Conservation (phyloP, 179 eudicot genomes). For the Actinidia arguta region DNA sequence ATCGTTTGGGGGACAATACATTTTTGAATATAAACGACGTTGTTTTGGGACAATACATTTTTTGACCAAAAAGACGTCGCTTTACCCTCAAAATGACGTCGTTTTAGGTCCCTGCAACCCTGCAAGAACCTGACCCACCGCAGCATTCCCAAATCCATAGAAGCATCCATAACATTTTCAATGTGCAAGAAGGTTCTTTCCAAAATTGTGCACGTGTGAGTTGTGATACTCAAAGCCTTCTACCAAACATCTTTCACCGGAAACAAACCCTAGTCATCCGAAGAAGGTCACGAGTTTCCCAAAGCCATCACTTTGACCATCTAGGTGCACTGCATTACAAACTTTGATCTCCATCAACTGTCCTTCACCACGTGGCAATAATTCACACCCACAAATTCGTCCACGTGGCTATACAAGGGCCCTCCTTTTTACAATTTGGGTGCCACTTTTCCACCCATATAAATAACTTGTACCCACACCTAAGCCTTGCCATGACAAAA, state of each 20-base stretch:
- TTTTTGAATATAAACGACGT: no score
- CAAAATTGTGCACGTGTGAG: conserved; percentile 8
- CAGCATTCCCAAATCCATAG: no score
- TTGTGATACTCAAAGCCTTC: background rate
- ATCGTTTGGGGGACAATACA: no score
- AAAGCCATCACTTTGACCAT: conserved; percentile 28
- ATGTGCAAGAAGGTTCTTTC: background rate
- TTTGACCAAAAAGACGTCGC: no score
- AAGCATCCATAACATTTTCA: background rate
- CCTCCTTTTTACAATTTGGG: conserved; percentile 6
- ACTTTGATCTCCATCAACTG: background rate
- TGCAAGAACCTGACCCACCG: no score
- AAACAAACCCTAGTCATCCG: background rate
- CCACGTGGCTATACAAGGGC: conserved; percentile 16
- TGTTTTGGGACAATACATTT: no score
- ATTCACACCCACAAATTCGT: background rate
- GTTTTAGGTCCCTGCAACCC: no score
- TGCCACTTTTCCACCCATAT: conserved; percentile 23
- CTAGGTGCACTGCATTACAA: conserved; percentile 23
- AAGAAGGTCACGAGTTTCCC: background rate
- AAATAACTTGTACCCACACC: background rate
- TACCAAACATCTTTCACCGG: background rate
- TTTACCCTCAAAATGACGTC: no score
- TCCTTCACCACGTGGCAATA: conserved; percentile 18
- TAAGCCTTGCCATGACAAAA: background rate